A percentile compares a stretch with the other conserved stretches of the same genome.
Evolutionary conservation across 1,284 basidiomycete genomes (phyloP).

Genomic region (Tylopilus orsonianus): DNA sequence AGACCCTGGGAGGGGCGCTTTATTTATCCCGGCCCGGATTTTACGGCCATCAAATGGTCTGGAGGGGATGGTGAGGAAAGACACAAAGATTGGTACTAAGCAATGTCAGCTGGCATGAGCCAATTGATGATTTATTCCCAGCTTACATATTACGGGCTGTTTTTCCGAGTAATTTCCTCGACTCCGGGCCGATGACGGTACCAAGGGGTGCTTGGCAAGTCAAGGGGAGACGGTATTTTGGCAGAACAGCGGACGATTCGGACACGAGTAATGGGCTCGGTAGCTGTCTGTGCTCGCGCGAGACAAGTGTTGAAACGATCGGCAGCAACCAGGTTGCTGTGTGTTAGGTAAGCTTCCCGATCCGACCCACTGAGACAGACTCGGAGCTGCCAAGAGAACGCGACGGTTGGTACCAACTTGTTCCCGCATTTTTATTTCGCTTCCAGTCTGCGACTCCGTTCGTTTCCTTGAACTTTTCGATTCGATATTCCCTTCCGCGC

Average conservation of each 20-base stretch:
- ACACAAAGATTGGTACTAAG: neutral
- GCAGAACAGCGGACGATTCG: too few relatives aligned
- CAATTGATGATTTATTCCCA: neutral
- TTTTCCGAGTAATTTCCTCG: neutral
- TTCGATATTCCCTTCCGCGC: neutral
- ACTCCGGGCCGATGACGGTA: neutral
- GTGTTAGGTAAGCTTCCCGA: conserved; percentile 9
- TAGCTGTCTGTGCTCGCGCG: too few relatives aligned
- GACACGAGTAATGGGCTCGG: too few relatives aligned
- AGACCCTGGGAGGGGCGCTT: neutral
- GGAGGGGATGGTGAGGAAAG: neutral
- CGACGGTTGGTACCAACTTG: neutral
- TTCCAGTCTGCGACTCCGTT: neutral
- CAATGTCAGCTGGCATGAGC: neutral
- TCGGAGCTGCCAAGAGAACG: neutral
- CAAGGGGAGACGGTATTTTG: neutral
- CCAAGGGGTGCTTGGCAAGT: neutral
- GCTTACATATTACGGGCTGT: neutral
- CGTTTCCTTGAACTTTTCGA: neutral
- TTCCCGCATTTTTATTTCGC: neutral
- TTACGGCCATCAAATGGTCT: neutral
- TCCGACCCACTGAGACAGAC: neutral
- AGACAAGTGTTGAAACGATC: too few relatives aligned
- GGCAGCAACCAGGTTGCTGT: neutral
- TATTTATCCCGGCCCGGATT: conserved; percentile 8